Percentiles rank a stretch among this genome's conserved stretches.
phyloP scores from a whole-genome alignment of 169 alveolate genomes.

The Perkinsus olseni region DNA sequence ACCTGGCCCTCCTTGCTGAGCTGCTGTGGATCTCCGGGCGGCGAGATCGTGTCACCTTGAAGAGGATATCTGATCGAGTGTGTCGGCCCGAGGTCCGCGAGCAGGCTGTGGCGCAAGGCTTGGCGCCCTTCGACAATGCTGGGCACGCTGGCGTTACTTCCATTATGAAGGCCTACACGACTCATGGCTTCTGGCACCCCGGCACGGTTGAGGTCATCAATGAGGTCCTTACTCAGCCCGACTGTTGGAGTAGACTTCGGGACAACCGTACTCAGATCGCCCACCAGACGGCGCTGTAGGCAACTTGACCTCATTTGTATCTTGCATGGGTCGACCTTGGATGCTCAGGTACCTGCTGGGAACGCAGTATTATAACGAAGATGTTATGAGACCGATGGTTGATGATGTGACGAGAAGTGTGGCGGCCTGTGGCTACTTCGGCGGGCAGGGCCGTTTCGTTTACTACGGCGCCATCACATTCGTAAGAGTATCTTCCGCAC shows the following conservation, averaged over 20 bases:
- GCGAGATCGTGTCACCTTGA: neutral
- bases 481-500: neutral
- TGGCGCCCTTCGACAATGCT: neutral
- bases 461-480: neutral
- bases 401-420: neutral
- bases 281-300: neutral
- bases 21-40: neutral
- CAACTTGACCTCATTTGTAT: too few relatives aligned
- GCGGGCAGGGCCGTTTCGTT: neutral
- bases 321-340: too few relatives aligned
- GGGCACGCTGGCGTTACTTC: neutral
- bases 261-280: neutral
- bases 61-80: neutral
- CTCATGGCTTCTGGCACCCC: neutral
- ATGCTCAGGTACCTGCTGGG: neutral
- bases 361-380: neutral
- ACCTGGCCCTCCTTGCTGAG: neutral
- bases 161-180: neutral
- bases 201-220: neutral
- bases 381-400: neutral
- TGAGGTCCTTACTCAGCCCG: neutral
- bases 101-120: neutral
- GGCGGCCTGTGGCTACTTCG: neutral
- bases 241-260: neutral
- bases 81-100: neutral